Evolutionary conservation across 2,329 filamentous ascomycete species (phyloP), one percentile per base, ranked within the genome.

Genomic region (Colletotrichum salicis): DNA sequence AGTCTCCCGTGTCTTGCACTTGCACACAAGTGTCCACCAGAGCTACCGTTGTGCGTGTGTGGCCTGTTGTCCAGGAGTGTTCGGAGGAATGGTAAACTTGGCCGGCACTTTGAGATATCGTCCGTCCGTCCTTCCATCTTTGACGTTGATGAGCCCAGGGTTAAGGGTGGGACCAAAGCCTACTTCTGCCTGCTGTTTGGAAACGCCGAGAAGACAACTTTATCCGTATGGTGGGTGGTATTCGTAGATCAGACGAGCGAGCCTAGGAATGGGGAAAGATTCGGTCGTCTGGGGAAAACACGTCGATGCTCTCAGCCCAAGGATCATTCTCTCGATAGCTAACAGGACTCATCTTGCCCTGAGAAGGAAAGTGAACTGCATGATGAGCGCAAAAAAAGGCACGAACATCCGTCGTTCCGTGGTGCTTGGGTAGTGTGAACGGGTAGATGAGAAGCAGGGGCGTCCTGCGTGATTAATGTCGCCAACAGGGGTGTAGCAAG

Each of bases 401-500:
- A 48, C 8, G 41, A 48, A 48, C 41, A 48, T 48, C 41, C 41
- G 19, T 48, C 15, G 15, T 48, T 48, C 41, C 41, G 19, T 22
- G 7, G 37, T 13, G 37, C 29, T 19, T 22, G 11, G 41, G 35
- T 59, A 27, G 29, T 24, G 7, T 58, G 7, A 35, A 24, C 22
- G 29, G 33, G 31, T 24, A 41, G 31, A 37, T 31, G 15, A 45
- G 31, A 55, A 48, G 41, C 41, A 22, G 41, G 41, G 41, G 41
- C 41, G 41, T 48, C 41, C 19, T 48, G 41, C 41, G 37, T 22
- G 41, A 5, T 31, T 55, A 33, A 35, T 24, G 52, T 31, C 33
- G 62, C 62, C 62, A 57, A 57, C 35, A 64, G 52, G 62, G 52
- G 41, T 35, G n/a, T 64, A 45, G 37, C 62, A 48, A 10, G 35